These are phyloP conservation scores for Inga laurina DNA, from an alignment of 306 rosid genomes.

Conservation along the genomic window DNA sequence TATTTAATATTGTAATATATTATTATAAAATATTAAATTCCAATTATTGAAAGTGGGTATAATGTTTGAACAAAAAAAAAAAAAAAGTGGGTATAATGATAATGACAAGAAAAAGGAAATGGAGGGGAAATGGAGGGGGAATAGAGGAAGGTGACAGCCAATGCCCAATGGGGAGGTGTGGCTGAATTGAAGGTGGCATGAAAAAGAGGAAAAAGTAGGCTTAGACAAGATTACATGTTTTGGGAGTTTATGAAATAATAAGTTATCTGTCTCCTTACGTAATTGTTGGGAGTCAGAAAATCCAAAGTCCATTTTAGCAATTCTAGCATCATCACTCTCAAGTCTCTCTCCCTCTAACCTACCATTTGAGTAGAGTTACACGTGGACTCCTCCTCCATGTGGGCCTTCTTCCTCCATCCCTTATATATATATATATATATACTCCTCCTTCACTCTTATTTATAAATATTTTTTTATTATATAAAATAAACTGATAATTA, in stretches of 20 bases:
- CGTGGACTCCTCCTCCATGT: slow-evolving; percentile 67
- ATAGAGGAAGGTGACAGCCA: too few relatives aligned
- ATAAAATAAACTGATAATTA: too few relatives aligned
- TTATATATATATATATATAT: slow-evolving; percentile 54
- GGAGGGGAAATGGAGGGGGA: too few relatives aligned
- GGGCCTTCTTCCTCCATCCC: slow-evolving; percentile 41
- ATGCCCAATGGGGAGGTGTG: too few relatives aligned
- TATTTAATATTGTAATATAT: too few relatives aligned
- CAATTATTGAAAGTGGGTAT: too few relatives aligned
- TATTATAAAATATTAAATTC: too few relatives aligned
- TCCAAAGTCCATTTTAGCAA: background rate
- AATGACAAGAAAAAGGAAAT: too few relatives aligned
- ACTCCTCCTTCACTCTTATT: background rate
- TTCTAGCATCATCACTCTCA: background rate
- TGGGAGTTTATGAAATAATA: background rate
- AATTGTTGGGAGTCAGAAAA: background rate
- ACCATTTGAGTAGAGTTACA: slow-evolving; percentile 47
- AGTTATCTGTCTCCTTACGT: background rate
- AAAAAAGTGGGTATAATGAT: too few relatives aligned
- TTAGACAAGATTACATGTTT: background rate
- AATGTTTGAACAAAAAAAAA: too few relatives aligned
- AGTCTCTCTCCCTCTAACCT: background rate
- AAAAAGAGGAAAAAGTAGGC: background rate
- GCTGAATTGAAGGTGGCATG: background rate
- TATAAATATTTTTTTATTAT: too few relatives aligned